Conservation (phyloP, 2,329 filamentous ascomycete species). For the Teratosphaeria zuluensis region DNA sequence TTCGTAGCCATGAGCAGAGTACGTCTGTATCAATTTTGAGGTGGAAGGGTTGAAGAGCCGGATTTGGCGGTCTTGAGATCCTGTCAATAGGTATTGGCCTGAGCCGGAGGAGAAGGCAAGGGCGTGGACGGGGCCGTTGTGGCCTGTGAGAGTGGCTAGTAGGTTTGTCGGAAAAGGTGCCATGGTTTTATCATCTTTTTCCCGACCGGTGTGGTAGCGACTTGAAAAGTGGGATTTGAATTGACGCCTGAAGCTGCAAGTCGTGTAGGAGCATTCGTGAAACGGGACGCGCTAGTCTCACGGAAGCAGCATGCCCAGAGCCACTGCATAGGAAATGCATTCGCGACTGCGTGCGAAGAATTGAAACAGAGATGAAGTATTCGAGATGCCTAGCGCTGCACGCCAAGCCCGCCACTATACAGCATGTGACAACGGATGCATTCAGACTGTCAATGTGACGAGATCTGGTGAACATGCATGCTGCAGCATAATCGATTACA, state of each 20-base stretch:
- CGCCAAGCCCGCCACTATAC: background rate
- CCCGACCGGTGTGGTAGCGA: background rate
- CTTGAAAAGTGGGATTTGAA: background rate
- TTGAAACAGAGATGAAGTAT: background rate
- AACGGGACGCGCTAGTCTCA: no score
- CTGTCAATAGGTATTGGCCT: slow-evolving; percentile 61
- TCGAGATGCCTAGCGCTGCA: background rate
- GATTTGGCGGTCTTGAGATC: slow-evolving; percentile 73
- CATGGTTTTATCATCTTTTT: background rate
- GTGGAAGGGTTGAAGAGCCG: slow-evolving; percentile 69
- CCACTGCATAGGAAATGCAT: no score
- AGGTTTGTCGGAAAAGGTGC: slow-evolving; percentile 16
- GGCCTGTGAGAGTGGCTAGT: slow-evolving; percentile 19
- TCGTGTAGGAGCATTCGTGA: background rate
- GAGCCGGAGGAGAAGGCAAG: slow-evolving; percentile 40
- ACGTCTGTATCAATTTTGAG: slow-evolving; percentile 65
- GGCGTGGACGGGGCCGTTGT: slow-evolving; percentile 33
- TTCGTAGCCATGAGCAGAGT: slow-evolving; percentile 83
- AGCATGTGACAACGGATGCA: no score
- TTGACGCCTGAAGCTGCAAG: background rate
- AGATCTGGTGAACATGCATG: background rate
- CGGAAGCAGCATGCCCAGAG: no score
- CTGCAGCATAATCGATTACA: background rate
- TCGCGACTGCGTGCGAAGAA: background rate
- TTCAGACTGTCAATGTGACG: no score